These are phyloP conservation scores for Prinsepia uniflora DNA, from an alignment of 306 rosid species.

Conservation along the genomic window DNA sequence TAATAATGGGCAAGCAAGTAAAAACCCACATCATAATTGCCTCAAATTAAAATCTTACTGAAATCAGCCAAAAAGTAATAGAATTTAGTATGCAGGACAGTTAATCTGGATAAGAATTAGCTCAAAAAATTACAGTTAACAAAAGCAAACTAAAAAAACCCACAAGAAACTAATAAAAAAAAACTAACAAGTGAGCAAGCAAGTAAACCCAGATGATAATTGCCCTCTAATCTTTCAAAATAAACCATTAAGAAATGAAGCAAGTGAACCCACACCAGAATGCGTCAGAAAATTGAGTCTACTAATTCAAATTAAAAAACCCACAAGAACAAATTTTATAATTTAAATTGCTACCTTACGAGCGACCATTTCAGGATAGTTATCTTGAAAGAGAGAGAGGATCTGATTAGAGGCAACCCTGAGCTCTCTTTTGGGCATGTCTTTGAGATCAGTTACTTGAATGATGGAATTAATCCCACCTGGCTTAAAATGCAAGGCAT, in stretches of 20 bases:
- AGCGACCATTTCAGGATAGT: constrained; percentile 97
- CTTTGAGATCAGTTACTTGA: constrained; percentile 93
- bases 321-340: neutral
- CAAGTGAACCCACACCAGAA: neutral
- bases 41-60: too few species aligned
- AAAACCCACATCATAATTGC: too few species aligned
- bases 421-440: constrained; percentile 95
- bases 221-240: neutral
- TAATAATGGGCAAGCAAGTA: too few species aligned
- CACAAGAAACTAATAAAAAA: neutral
- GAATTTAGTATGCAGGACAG: too few species aligned
- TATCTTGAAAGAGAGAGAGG: constrained; percentile 86
- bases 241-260: neutral
- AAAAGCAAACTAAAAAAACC: too few species aligned
- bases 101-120: neutral
- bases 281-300: neutral
- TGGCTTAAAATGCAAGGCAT: constrained; percentile 75
- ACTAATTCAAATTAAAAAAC: neutral
- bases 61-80: too few species aligned
- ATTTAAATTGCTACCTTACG: constrained; percentile 47
- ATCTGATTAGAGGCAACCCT: constrained; percentile 91
- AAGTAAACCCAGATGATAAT: neutral
- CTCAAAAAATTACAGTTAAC: neutral
- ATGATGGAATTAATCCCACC: constrained; percentile 84
- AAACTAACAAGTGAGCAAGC: neutral